Base-by-base conservation (phyloP, 2,329 filamentous ascomycete genomes). In the Hymenoscyphus fructigenus region DNA sequence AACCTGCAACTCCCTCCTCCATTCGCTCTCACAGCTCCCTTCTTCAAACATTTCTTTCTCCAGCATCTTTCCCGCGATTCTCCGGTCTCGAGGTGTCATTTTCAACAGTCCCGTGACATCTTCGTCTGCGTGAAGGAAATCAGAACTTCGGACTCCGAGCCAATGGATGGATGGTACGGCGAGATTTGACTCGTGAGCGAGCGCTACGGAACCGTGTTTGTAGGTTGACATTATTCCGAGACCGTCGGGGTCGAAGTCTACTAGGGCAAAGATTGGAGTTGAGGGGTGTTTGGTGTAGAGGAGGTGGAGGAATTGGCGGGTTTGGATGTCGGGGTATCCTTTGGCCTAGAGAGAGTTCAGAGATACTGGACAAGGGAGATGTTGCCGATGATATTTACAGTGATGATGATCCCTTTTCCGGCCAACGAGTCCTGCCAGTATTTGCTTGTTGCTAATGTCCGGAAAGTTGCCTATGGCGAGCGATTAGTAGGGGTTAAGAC, bases 181-280 rank as follows among this genome's bases (percentile, higher is more conserved):
- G 0, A 82, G 74, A 38, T 80, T 75, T 28, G 79, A 78, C 73
- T 92, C 88, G 70, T 91, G 88, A 0, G 82, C 77, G 0, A 91
- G 79, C 7, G 81, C 80, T 15, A 78, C 79, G n/a, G 90, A 91
- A 6, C 90, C 90, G 66, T 88, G 79, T 67, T 88, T 89, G 78
- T 93, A 95, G 17, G 88, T 92, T 4, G 84, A 84, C 68, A 92
- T 79, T 50, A 96, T 95, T 2, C 84, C 84, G 32, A 94, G 76
- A 0, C 92, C 91, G 67, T 94, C 86, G 0, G 91, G 91, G 70
- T 95, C 91, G 65, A 85, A 91, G 71, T 96, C 92, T 1, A 91
- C 83, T 0, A 95, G 78, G 0, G 82, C 85, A 61, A 86, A 82
- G 6, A 91, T 84, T 1, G 85, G 84, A 26, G 90, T 76, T 0